A percentile compares a stretch with the other conserved stretches of the same genome.
phyloP scores from a whole-genome alignment of 352 stramenopile genomes.

The Phytophthora fragariae region DNA sequence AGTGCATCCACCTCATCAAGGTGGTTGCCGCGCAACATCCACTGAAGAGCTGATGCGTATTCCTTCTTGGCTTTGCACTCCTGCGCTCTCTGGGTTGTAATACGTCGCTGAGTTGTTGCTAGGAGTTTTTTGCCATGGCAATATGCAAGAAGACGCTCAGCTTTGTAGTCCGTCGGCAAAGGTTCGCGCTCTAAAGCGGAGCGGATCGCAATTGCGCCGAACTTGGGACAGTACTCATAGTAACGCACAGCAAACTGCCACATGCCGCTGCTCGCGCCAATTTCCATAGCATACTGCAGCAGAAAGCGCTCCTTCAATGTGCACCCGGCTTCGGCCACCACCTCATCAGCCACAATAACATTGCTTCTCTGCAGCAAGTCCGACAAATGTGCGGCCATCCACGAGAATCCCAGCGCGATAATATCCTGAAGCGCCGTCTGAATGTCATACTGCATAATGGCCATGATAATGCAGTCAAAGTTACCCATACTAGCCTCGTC shows the following conservation, averaged over 20 bases:
- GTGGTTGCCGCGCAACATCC: slow-evolving; percentile 68
- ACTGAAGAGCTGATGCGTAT: slow-evolving; percentile 66
- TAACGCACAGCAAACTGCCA: slow-evolving; percentile 78
- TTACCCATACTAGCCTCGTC: slow-evolving; percentile 64
- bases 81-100: slow-evolving; percentile 51
- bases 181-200: slow-evolving; percentile 58
- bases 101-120: slow-evolving; percentile 37
- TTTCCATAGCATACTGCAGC: slow-evolving; percentile 75
- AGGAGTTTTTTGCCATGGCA: slow-evolving; percentile 63
- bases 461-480: slow-evolving; percentile 85
- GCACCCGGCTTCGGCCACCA: slow-evolving; percentile 52
- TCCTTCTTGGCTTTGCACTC: slow-evolving; percentile 48
- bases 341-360: slow-evolving; percentile 53
- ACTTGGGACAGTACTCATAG: slow-evolving; percentile 67
- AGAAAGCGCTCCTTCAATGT: slow-evolving; percentile 69
- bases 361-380: slow-evolving; percentile 70
- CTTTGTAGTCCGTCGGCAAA: slow-evolving; percentile 63
- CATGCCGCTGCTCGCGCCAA: slow-evolving; percentile 59
- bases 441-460: slow-evolving; percentile 82
- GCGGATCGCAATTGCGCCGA: slow-evolving; percentile 51
- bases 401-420: slow-evolving; percentile 69
- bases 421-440: slow-evolving; percentile 74
- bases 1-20: slow-evolving; percentile 65
- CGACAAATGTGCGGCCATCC: slow-evolving; percentile 74
- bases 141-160: slow-evolving; percentile 60